Evolutionary conservation across 352 stramenopile species (phyloP).

Genomic region (Globisporangium cystogenes): DNA sequence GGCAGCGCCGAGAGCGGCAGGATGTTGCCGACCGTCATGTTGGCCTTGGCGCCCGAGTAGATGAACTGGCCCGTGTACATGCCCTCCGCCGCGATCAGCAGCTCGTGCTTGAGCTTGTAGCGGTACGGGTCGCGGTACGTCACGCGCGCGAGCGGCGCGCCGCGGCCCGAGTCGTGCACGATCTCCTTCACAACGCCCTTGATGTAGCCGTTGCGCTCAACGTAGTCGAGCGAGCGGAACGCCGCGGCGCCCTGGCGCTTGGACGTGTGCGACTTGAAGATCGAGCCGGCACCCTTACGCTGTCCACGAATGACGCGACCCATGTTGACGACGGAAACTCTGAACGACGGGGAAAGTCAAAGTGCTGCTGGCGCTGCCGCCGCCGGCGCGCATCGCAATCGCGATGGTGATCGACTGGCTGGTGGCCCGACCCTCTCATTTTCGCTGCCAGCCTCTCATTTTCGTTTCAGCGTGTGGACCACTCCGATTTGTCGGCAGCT

Average conservation of each 20-base stretch:
- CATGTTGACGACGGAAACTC: slow-evolving; percentile 40
- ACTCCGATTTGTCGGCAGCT: too few species aligned
- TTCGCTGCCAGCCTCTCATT: not conserved
- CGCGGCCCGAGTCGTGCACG: slow-evolving; percentile 97
- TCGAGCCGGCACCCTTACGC: slow-evolving; percentile 81
- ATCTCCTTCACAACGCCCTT: slow-evolving; percentile 99
- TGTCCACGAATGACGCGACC: slow-evolving; percentile 88
- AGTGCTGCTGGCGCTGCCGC: too few species aligned
- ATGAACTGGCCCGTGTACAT: slow-evolving; percentile 99
- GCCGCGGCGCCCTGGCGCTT: slow-evolving; percentile 66
- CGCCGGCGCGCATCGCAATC: too few species aligned
- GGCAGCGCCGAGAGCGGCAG: slow-evolving; percentile 93
- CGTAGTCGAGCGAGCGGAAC: slow-evolving; percentile 88
- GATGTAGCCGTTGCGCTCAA: slow-evolving; percentile 96
- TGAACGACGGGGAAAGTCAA: slow-evolving; percentile 69
- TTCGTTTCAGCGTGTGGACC: too few species aligned
- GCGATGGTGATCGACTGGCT: too few species aligned
- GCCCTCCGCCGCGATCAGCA: slow-evolving; percentile 97
- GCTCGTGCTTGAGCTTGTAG: slow-evolving; percentile 90
- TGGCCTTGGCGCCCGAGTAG: slow-evolving; percentile 97
- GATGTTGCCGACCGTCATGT: slow-evolving; percentile 96
- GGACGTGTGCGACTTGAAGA: slow-evolving; percentile 85
- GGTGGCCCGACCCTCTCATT: not conserved
- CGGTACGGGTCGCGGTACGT: slow-evolving; percentile 91
- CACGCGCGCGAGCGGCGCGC: slow-evolving; percentile 94